Conservation (phyloP, 805 yeast genomes). For the Starmera dryadoides region DNA sequence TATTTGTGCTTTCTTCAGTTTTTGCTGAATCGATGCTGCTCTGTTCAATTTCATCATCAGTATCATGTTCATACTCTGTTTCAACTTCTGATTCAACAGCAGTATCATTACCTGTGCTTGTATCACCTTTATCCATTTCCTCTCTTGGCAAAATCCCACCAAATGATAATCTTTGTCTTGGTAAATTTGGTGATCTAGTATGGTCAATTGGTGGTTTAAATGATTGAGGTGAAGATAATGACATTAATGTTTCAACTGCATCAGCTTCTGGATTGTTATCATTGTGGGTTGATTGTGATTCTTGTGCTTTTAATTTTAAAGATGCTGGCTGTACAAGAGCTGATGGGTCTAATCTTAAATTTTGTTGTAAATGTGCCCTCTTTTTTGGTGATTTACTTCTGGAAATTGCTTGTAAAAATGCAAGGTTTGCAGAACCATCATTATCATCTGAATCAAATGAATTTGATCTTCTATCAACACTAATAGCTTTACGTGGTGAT, state of each 20-base stretch:
- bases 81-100: conserved; percentile 14
- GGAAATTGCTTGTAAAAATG: conserved; percentile 31
- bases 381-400: conserved; percentile 23
- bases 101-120: conserved; percentile 2
- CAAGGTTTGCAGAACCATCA: conserved; percentile 30
- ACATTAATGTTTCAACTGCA: conserved; percentile 34
- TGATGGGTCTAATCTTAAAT: not conserved
- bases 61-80: conserved; percentile 11
- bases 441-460: conserved; percentile 15
- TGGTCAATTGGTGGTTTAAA: conserved; percentile 5
- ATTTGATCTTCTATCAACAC: conserved; percentile 7
- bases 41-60: conserved; percentile 9
- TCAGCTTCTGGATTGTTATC: conserved; percentile 28
- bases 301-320: conserved; percentile 7
- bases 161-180: conserved; percentile 16
- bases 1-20: not conserved
- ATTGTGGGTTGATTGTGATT: conserved; percentile 7
- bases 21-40: not conserved
- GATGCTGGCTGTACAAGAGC: not conserved
- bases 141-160: conserved; percentile 8
- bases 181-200: conserved; percentile 2
- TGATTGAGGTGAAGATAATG: conserved; percentile 29
- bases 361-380: conserved; percentile 4
- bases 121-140: not conserved
- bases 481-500: conserved; percentile 5